Evolutionary conservation across 345 rosid species (phyloP).

Genomic region (Mangifera indica): DNA sequence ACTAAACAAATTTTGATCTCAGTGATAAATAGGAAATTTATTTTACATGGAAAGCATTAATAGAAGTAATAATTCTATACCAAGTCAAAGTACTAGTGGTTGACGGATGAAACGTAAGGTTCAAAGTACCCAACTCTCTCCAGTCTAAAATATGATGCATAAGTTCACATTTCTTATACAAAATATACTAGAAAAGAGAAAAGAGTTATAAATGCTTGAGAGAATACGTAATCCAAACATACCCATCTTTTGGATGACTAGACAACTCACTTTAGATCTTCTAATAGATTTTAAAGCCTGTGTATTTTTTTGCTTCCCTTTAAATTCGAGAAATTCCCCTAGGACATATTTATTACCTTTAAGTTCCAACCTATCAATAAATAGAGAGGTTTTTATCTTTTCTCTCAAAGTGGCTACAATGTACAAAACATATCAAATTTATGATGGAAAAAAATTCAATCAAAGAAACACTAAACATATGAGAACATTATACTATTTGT

Average conservation of each 20-base stretch:
- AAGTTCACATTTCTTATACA: background rate
- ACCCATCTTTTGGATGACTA: conserved; percentile 74
- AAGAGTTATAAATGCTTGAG: conserved; percentile 7
- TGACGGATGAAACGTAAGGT: background rate
- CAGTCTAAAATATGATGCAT: background rate
- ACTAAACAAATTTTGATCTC: background rate
- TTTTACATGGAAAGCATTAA: background rate
- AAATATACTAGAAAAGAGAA: background rate
- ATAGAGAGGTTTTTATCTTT: background rate
- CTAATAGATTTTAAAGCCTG: too few species aligned
- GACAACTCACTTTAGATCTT: conserved; percentile 71
- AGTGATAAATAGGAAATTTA: background rate
- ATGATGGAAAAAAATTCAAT: background rate
- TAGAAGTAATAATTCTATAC: background rate
- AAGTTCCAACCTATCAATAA: conserved; percentile 70
- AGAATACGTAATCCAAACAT: conserved; percentile 84
- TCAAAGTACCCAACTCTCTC: background rate
- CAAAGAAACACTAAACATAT: background rate
- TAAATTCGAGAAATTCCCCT: conserved; percentile 88
- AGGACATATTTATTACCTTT: conserved; percentile 66
- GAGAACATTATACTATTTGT: background rate
- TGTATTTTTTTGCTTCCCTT: too few species aligned
- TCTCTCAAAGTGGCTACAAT: conserved; percentile 11
- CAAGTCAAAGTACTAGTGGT: too few species aligned
- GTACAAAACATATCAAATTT: background rate